Percentiles rank a stretch among this genome's conserved stretches.
phyloP scores from a whole-genome alignment of 768 basidiomycete genomes.

The Rhodosporidiobolus odoratus region DNA sequence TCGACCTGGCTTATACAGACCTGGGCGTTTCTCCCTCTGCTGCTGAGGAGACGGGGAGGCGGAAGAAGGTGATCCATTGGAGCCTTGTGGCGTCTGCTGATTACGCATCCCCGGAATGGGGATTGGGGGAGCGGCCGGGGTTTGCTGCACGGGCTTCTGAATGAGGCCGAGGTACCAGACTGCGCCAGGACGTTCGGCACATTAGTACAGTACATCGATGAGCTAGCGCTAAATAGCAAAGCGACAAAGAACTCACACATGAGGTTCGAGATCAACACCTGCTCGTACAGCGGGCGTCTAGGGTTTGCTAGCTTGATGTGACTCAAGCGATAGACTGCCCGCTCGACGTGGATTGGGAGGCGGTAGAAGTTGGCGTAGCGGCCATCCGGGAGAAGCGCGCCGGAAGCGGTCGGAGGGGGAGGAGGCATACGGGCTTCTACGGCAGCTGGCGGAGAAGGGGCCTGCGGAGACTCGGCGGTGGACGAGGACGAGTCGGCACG shows the following conservation, averaged over 20 bases:
- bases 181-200: slow-evolving; percentile 61
- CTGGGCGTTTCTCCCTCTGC: slow-evolving; percentile 27
- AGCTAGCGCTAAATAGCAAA: neutral
- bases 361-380: slow-evolving; percentile 51
- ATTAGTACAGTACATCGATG: slow-evolving; percentile 54
- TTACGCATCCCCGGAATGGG: slow-evolving; percentile 44
- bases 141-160: slow-evolving; percentile 68
- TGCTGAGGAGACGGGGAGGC: neutral
- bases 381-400: slow-evolving; percentile 44
- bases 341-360: slow-evolving; percentile 97
- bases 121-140: slow-evolving; percentile 49
- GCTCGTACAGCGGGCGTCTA: slow-evolving; percentile 90
- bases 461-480: slow-evolving; percentile 36
- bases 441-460: slow-evolving; percentile 2
- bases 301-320: slow-evolving; percentile 99
- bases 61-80: slow-evolving; percentile 5
- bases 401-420: slow-evolving; percentile 42
- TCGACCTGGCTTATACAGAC: slow-evolving; percentile 43
- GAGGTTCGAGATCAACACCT: slow-evolving; percentile 57
- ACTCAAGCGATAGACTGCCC: slow-evolving; percentile 92
- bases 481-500: slow-evolving; percentile 67
- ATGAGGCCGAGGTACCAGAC: slow-evolving; percentile 99
- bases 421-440: slow-evolving; percentile 35
- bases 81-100: neutral
- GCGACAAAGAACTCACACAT: slow-evolving; percentile 40